Evolutionary conservation across 768 basidiomycete species (phyloP), one percentile per base, ranked within the genome.

Genomic region (Pleurotus cornucopiae): DNA sequence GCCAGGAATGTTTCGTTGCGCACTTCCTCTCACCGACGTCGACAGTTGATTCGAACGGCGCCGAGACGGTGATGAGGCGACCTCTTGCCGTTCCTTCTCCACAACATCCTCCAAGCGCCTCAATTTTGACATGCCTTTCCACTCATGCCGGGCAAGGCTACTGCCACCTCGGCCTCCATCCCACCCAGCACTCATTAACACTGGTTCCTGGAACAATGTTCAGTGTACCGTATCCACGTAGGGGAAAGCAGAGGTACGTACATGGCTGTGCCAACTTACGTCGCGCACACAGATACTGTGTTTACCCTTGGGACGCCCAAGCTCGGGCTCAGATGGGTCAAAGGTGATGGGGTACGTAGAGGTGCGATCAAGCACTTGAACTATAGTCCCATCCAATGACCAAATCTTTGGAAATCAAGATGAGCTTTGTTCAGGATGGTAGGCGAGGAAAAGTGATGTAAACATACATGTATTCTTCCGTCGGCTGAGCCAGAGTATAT

Each of bases 121-220:
- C 73, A 84, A 81, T 70, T 93, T 95, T 1, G 81, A 80, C 54
- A 95, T 72, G 5, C 95, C 94, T 71, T 95, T 97, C 92, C 94
- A 99, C 71, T 98, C 92, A 62, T 99, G 97, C 61, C 89, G 79
- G 4, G 95, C 96, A 20, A 99, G 82, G 43, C 85, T 79, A 38
- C 92, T 94, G 11, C 86, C 84, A 16, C 78, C 80, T 30, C 76
- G 71, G 21, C 51, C 51, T 20, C 73, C 78, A 43, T 88, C 85
- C 96, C 97, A 98, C 2, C 85, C 94, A 5, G 90, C 91, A 60
- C 89, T 94, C 86, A 99, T 89, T 46, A 99, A 67, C 18, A 89
- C 85, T 39, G 96, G 94, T 76, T 95, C 88, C 83, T 89, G 66
- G 13, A 34, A 12, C 30, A 34, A 34, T 11, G 30, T 34, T 34